phyloP scores from a whole-genome alignment of 148 eudicot species.

The Rhododendron kiyosumense region DNA sequence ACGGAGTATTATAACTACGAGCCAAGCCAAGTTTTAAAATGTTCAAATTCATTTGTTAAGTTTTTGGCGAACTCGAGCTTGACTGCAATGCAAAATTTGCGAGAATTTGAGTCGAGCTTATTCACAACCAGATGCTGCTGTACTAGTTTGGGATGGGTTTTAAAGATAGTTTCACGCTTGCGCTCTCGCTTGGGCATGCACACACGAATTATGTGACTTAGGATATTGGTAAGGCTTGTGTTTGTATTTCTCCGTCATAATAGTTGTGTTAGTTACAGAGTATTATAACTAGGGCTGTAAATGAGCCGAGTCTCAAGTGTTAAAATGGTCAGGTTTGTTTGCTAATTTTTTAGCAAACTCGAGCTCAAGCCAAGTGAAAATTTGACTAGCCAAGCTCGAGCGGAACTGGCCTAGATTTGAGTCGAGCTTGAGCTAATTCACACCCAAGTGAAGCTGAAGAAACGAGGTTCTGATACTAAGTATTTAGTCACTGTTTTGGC shows the following conservation, averaged over 20 bases:
- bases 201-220: no score
- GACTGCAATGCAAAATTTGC: no score
- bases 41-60: no score
- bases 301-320: neutral
- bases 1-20: no score
- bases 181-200: no score
- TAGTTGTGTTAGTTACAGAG: neutral
- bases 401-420: neutral
- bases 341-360: neutral
- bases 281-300: neutral
- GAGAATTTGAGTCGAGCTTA: no score
- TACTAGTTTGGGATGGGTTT: slow-evolving; percentile 1
- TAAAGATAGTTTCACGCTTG: no score
- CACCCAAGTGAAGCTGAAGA: slow-evolving; percentile 73
- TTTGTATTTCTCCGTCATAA: neutral
- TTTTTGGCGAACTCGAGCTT: no score
- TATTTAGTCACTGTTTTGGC: slow-evolving; percentile 68
- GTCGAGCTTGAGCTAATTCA: neutral
- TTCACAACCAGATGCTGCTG: slow-evolving; percentile 17
- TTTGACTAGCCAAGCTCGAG: neutral
- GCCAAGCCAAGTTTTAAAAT: no score
- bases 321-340: neutral
- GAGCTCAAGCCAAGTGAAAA: neutral
- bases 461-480: slow-evolving; percentile 74
- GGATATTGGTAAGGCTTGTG: slow-evolving; percentile 31